Evolutionary conservation across 108 stramenopile genomes (phyloP).

Genomic region (Halocafeteria seosinensis): DNA sequence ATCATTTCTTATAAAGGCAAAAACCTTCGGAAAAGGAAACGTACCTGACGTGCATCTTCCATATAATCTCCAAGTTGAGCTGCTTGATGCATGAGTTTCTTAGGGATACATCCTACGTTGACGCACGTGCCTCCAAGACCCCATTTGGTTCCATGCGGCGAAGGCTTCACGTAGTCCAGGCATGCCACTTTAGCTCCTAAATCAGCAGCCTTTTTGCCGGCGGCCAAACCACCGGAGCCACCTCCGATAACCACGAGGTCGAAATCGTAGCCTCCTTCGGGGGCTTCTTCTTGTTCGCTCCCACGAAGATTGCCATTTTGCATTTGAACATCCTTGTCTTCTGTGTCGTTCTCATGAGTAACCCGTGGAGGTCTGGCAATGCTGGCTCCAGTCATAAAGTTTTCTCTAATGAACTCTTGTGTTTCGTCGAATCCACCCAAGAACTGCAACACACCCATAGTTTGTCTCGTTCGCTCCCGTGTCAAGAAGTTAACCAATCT

Average conservation of each 20-base stretch:
- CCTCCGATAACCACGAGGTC: conserved; percentile 91
- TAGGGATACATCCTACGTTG: conserved; percentile 88
- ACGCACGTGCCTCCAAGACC: conserved; percentile 97
- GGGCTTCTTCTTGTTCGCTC: too few relatives aligned
- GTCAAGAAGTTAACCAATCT: too few relatives aligned
- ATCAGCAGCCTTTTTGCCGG: conserved; percentile 65
- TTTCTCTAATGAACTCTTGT: too few relatives aligned
- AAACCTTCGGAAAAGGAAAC: conserved; percentile 44
- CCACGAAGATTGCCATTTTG: too few relatives aligned
- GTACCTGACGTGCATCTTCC: conserved; percentile 25
- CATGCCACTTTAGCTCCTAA: conserved; percentile 79
- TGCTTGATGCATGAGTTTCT: conserved; percentile 87
- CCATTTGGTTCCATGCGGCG: conserved; percentile 73
- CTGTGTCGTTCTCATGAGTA: too few relatives aligned
- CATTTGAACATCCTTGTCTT: too few relatives aligned
- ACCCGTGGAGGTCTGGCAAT: too few relatives aligned
- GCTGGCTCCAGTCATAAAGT: too few relatives aligned
- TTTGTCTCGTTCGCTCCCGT: too few relatives aligned
- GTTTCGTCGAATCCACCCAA: too few relatives aligned
- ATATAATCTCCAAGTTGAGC: conserved; percentile 40
- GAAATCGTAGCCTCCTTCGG: conserved; percentile 80
- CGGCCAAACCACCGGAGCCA: conserved; percentile 70
- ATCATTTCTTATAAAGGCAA: conserved; percentile 35
- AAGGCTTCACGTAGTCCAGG: conserved; percentile 86
- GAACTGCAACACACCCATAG: too few relatives aligned